Conservation (phyloP, 1,139 yeast genomes). For the Candida frijolesensis region DNA sequence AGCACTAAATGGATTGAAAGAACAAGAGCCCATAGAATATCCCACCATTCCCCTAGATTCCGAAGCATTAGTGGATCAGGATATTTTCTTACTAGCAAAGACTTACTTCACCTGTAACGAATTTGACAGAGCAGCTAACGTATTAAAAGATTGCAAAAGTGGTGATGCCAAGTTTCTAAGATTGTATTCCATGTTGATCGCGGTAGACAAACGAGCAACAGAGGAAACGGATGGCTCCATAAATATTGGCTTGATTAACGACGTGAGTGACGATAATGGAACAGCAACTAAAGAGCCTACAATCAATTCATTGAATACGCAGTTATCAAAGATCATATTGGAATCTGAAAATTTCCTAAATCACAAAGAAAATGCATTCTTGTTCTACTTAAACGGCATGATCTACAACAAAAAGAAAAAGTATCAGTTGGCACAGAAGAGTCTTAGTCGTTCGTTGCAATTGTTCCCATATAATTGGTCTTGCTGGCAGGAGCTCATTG, state of each 20-base stretch:
- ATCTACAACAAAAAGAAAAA: conserved; percentile 66
- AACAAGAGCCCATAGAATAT: conserved; percentile 6
- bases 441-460: conserved; percentile 58
- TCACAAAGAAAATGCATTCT: conserved; percentile 53
- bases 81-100: conserved; percentile 60
- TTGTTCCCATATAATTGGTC: conserved; percentile 89
- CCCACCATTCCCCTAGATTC: conserved; percentile 12
- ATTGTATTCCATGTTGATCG: conserved; percentile 67
- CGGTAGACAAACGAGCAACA: conserved; percentile 73
- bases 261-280: conserved; percentile 6
- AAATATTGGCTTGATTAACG: conserved; percentile 28
- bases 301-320: conserved; percentile 25
- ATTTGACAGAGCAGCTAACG: conserved; percentile 74
- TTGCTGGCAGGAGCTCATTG: conserved; percentile 83
- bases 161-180: conserved; percentile 64
- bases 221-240: conserved; percentile 70
- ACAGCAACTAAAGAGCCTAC: conserved; percentile 15
- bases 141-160: conserved; percentile 53
- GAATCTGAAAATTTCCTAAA: conserved; percentile 33
- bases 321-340: conserved; percentile 46
- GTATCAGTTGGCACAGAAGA: conserved; percentile 56
- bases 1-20: conserved; percentile 55
- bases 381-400: conserved; percentile 71
- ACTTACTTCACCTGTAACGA: conserved; percentile 83
- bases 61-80: conserved; percentile 35